Percentiles rank a stretch among this genome's conserved stretches.
These are phyloP conservation scores for Penicillium coffeae DNA, from an alignment of 495 filamentous ascomycete species.

Conservation along the genomic window DNA sequence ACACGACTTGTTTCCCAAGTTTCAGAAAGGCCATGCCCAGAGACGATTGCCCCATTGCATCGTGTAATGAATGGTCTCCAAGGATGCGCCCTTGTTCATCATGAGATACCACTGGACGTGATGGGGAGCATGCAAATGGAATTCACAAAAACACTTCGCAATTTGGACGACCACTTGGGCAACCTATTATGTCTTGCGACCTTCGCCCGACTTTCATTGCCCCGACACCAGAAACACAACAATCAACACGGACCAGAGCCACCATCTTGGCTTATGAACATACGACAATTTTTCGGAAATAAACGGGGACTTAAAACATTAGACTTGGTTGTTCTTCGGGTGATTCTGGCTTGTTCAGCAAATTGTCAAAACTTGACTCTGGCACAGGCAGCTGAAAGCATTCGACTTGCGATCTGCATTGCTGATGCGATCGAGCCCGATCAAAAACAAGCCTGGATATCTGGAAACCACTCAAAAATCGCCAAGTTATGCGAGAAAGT, in stretches of 20 bases:
- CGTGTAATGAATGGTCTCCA: constrained; percentile 33
- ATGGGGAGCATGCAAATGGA: constrained; percentile 44
- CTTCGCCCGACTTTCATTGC: constrained; percentile 39
- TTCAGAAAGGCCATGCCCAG: constrained; percentile 29
- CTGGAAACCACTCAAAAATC: constrained; percentile 36
- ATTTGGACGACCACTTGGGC: constrained; percentile 43
- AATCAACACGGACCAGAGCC: constrained; percentile 12
- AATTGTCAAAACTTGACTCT: constrained; percentile 31
- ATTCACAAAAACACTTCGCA: constrained; percentile 43
- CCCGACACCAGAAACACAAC: constrained; percentile 1
- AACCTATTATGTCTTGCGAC: constrained; percentile 49
- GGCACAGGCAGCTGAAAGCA: constrained; percentile 41
- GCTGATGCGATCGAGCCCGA: constrained; percentile 39
- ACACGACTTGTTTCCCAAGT: constrained; percentile 31
- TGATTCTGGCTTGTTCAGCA: constrained; percentile 50
- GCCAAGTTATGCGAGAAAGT: constrained; percentile 53
- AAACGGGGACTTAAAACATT: constrained; percentile 52
- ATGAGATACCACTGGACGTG: constrained; percentile 34
- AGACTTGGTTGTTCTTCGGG: constrained; percentile 50
- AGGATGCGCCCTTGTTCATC: constrained; percentile 25
- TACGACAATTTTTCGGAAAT: constrained; percentile 46
- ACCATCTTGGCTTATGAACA: constrained; percentile 35
- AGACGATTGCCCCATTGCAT: constrained; percentile 44
- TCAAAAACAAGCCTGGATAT: constrained; percentile 43
- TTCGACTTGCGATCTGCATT: constrained; percentile 49